phyloP scores from a whole-genome alignment of 1,284 basidiomycete species.

The Cryptococcus jaspeensis region DNA sequence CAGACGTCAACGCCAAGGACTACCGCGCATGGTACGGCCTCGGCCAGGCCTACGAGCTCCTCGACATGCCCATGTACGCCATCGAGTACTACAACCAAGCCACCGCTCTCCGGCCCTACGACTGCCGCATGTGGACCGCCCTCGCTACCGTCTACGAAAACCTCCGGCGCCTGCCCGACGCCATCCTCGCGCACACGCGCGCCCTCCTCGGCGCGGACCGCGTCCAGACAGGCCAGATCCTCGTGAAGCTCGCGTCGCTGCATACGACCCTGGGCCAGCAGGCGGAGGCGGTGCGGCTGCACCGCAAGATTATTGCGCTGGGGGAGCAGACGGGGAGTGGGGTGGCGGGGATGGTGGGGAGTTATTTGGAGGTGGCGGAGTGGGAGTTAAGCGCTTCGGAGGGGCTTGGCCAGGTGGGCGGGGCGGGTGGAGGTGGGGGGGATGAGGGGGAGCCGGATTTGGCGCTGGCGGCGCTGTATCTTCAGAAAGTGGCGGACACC shows the following conservation, averaged over 20 bases:
- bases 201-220: slow-evolving; percentile 81
- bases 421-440: slow-evolving; percentile 1
- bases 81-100: slow-evolving; percentile 96
- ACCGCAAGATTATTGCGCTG: slow-evolving; percentile 64
- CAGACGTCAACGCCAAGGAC: slow-evolving; percentile 92
- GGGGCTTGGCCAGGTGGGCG: slow-evolving; percentile 3
- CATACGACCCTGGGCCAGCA: slow-evolving; percentile 50
- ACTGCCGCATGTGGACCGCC: slow-evolving; percentile 93
- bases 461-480: slow-evolving; percentile 54
- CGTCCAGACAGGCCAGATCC: slow-evolving; percentile 69
- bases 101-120: slow-evolving; percentile 91
- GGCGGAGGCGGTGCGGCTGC: slow-evolving; percentile 47
- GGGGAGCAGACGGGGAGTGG: slow-evolving; percentile 62
- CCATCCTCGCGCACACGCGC: slow-evolving; percentile 82
- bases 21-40: slow-evolving; percentile 98
- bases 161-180: slow-evolving; percentile 75
- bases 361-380: slow-evolving; percentile 75
- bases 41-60: slow-evolving; percentile 93
- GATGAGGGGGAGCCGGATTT: slow-evolving; percentile 29
- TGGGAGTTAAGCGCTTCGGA: slow-evolving; percentile 61
- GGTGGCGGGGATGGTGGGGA: slow-evolving; percentile 71
- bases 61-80: slow-evolving; percentile 95
- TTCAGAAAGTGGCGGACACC: slow-evolving; percentile 69
- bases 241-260: slow-evolving; percentile 70
- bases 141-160: slow-evolving; percentile 92